Evolutionary conservation across 805 yeast species (phyloP).

Genomic region (Starmerella khaoyaiensis): DNA sequence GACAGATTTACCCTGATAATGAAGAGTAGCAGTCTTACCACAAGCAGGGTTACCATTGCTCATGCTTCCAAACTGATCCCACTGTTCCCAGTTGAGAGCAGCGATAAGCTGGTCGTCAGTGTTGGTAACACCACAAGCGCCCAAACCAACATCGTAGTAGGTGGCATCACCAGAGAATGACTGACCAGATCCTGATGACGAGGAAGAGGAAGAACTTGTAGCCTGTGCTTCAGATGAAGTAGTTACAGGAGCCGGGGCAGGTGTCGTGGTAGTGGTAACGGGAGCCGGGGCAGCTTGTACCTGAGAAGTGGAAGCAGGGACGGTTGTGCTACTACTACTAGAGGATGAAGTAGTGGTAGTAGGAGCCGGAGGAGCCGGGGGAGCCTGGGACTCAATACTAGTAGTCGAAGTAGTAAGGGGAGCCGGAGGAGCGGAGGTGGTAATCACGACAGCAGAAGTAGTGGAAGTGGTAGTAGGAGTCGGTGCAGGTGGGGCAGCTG

Average conservation of each 20-base stretch:
- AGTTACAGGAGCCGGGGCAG: constrained; percentile 12
- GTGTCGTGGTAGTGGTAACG: constrained; percentile 9
- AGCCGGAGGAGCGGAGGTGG: constrained; percentile 7
- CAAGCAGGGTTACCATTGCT: constrained; percentile 38
- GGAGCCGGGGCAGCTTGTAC: constrained; percentile 10
- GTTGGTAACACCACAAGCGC: constrained; percentile 44
- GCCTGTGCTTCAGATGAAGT: constrained; percentile 5
- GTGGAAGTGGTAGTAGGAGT: constrained; percentile 10
- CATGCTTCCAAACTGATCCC: constrained; percentile 29
- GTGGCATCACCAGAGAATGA: constrained; percentile 29
- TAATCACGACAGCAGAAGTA: constrained; percentile 10
- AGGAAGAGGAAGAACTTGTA: constrained; percentile 8
- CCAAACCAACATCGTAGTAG: constrained; percentile 31
- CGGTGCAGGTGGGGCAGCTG: background rate
- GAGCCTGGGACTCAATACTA: constrained; percentile 9
- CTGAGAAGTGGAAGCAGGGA: constrained; percentile 4
- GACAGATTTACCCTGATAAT: constrained; percentile 39
- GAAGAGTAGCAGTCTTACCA: constrained; percentile 39
- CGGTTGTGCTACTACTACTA: too few relatives aligned
- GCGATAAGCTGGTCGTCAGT: constrained; percentile 39
- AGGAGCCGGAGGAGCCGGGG: constrained; percentile 11
- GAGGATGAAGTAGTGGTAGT: too few relatives aligned
- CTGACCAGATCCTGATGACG: constrained; percentile 19
- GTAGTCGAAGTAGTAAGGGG: constrained; percentile 10
- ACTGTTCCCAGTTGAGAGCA: constrained; percentile 37